Evolutionary conservation across 2,329 filamentous ascomycete genomes (phyloP), one percentile per base, ranked within the genome.

Genomic region (Calonectria pauciramosa): DNA sequence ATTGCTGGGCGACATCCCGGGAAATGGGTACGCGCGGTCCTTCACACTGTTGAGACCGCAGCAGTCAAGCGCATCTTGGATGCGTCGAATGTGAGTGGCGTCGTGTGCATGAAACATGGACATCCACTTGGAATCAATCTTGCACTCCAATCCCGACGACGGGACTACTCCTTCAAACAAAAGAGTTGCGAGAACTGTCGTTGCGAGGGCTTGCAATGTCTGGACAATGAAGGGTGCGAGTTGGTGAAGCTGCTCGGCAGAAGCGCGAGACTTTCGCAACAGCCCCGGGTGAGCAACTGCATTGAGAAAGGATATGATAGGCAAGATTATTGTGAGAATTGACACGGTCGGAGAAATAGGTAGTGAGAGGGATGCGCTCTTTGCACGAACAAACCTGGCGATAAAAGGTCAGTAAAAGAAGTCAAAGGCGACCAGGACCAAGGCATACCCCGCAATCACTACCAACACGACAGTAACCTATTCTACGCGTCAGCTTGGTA

Each of bases 51-150:
- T 87, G 41, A 94, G 86, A 0, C 94, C 94, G 77, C 94, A 95
- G 85, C 94, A 95, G 10, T 89, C 81, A 38, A 94, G 89, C 0
- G 88, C 82, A 80, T 95, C 91, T 80, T 95, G 94, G 66, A 95
- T 93, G 2, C 84, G 83, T 52, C 88, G 86, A 71, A 95, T 89
- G 2, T 87, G 82, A 0, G 78, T 76, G 0, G 76, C 87, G 70
- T 94, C 86, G 74, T 92, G 91, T 0, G 80, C 77, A 0, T 77
- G 82, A 78, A 87, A 94, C 72, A 94, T 80, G 3, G 73, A 76
- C 77, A 86, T 84, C 93, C 93, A 95, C 49, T 82, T 83, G 4
- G 85, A 85, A 11, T 90, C 85, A n/a, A 95, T 83, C 1, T 86
- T 84, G 81, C 93, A 94, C n/a, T 86, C 78, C 10, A 85, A 75